phyloP scores from a whole-genome alignment of 164 flowering plant species.

The Cinnamomum chago region DNA sequence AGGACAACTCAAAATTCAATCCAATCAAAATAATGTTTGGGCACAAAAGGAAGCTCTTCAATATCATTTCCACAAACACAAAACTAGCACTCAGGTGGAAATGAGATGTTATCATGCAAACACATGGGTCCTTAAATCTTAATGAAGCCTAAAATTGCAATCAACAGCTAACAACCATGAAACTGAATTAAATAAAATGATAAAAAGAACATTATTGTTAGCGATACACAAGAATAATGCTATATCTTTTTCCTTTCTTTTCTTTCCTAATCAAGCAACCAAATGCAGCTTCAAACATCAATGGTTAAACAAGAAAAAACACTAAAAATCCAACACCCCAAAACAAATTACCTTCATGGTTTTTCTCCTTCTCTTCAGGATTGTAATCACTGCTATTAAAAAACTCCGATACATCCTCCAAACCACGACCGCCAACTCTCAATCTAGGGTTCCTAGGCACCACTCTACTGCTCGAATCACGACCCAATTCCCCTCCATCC shows the following conservation, averaged over 20 bases:
- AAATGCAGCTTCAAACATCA: not conserved
- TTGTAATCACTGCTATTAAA: slow-evolving; percentile 55
- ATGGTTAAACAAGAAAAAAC: not conserved
- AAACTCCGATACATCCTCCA: slow-evolving; percentile 62
- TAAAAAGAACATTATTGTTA: too few relatives aligned
- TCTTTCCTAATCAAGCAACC: not conserved
- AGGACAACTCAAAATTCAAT: too few relatives aligned
- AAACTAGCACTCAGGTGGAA: too few relatives aligned
- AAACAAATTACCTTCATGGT: slow-evolving; percentile 35
- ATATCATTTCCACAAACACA: too few relatives aligned
- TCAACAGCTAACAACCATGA: not conserved
- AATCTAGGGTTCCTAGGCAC: slow-evolving; percentile 66
- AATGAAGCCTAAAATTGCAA: not conserved
- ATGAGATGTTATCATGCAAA: too few relatives aligned
- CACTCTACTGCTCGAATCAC: slow-evolving; percentile 36
- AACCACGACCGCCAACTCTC: slow-evolving; percentile 59
- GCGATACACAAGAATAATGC: too few relatives aligned
- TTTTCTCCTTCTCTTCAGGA: slow-evolving; percentile 37
- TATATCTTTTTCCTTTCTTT: too few relatives aligned
- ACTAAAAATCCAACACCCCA: not conserved
- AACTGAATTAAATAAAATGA: too few relatives aligned
- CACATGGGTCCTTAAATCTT: not conserved
- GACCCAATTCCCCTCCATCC: slow-evolving; percentile 5
- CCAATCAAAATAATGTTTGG: too few relatives aligned
- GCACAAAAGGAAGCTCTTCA: too few relatives aligned